Conservation (phyloP, 2,329 filamentous ascomycete species). For the Diplodia intermedia region DNA sequence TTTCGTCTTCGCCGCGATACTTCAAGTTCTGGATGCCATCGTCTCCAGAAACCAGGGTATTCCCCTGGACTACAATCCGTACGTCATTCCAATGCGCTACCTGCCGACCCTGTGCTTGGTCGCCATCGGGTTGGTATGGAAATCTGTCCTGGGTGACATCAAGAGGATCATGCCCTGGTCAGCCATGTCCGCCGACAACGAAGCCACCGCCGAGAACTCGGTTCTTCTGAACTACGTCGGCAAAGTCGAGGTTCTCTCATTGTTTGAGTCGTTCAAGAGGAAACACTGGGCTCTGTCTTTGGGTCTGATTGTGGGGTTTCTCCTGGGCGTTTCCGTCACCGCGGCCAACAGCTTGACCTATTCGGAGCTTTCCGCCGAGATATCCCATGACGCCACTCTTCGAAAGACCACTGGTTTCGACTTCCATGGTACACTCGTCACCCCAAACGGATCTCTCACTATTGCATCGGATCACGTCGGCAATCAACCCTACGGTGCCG, state of each 20-base stretch:
- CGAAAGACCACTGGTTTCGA: background rate
- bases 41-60: background rate
- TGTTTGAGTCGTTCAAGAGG: background rate
- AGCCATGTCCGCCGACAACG: background rate
- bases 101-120: background rate
- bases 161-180: conserved; percentile 12
- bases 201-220: background rate
- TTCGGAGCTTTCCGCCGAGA: background rate
- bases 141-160: conserved; percentile 2
- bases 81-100: background rate
- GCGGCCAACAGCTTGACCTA: conserved; percentile 1
- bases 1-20: background rate
- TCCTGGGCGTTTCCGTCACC: background rate
- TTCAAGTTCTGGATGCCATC: background rate
- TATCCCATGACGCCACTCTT: background rate
- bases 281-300: background rate
- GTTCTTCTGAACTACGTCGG: conserved; percentile 1
- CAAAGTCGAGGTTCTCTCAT: background rate
- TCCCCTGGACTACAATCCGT: background rate
- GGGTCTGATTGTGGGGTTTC: background rate
- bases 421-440: background rate
- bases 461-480: background rate
- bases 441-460: background rate
- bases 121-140: background rate
- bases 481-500: background rate